A percentile compares a stretch with the other conserved stretches of the same genome.
phyloP scores from a whole-genome alignment of 2,329 filamentous ascomycete genomes.

The Sporothrix variecibatus region DNA sequence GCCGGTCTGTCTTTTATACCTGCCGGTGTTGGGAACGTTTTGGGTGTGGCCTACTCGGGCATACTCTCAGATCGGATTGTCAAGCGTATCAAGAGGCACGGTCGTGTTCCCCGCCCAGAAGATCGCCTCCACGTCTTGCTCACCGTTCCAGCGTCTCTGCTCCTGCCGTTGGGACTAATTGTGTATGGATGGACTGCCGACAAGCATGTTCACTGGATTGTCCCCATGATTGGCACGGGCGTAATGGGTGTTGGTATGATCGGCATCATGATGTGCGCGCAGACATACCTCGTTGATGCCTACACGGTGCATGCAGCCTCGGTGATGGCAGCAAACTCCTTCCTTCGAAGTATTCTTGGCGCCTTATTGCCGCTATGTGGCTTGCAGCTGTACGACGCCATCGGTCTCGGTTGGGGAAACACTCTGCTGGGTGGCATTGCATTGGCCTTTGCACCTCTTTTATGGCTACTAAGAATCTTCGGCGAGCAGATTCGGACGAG shows the following conservation, averaged over 20 bases:
- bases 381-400: conserved; percentile 39
- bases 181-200: conserved; percentile 44
- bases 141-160: conserved; percentile 44
- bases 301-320: conserved; percentile 49
- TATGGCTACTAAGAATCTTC: neutral
- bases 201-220: conserved; percentile 40
- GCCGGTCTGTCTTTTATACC: conserved; percentile 52
- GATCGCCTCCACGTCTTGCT: conserved; percentile 46
- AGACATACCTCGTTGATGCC: conserved; percentile 63
- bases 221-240: conserved; percentile 37
- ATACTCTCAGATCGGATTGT: conserved; percentile 46
- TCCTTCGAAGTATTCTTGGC: conserved; percentile 56
- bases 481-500: conserved; percentile 1
- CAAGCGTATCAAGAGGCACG: conserved; percentile 46
- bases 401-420: conserved; percentile 39
- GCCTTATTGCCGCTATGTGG: conserved; percentile 54
- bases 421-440: conserved; percentile 47
- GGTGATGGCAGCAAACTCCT: conserved; percentile 62
- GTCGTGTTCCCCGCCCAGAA: conserved; percentile 32
- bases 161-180: conserved; percentile 58
- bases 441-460: conserved; percentile 43
- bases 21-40: conserved; percentile 48
- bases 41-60: conserved; percentile 39
- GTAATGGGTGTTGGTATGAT: conserved; percentile 34
- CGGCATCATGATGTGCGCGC: conserved; percentile 44